phyloP scores from a whole-genome alignment of 2,329 filamentous ascomycete species.

The Cordyceps cicadae region DNA sequence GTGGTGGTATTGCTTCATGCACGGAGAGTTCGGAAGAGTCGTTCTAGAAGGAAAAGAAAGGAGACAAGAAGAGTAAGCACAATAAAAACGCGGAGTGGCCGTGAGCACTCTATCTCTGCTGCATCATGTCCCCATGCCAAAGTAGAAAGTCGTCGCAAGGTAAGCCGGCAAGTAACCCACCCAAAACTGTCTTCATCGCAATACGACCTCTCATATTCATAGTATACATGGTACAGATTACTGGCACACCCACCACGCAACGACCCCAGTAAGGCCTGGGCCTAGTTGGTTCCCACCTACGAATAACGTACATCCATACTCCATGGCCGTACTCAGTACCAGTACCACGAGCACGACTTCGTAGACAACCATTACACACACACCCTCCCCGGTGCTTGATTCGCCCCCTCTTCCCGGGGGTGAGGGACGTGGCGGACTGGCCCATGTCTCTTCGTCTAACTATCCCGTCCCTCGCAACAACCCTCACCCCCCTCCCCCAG shows the following conservation, averaged over 20 bases:
- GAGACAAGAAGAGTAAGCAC: too few relatives aligned
- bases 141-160: not conserved
- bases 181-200: not conserved
- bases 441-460: not conserved
- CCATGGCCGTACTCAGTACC: too few relatives aligned
- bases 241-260: not conserved
- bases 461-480: not conserved
- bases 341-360: too few relatives aligned
- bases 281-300: not conserved
- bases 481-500: not conserved
- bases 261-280: not conserved
- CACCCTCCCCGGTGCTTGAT: not conserved
- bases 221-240: not conserved
- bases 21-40: not conserved
- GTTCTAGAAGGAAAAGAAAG: not conserved
- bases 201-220: not conserved
- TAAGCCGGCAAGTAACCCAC: conserved; percentile 2
- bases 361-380: not conserved
- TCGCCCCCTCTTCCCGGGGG: conserved; percentile 9
- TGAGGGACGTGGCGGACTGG: not conserved
- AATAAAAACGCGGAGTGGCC: not conserved
- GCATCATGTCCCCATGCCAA: not conserved
- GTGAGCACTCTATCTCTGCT: not conserved
- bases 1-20: not conserved
- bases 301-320: too few relatives aligned